Conservation (phyloP, 176 grass and related monocot species). For the Paspalum notatum region DNA sequence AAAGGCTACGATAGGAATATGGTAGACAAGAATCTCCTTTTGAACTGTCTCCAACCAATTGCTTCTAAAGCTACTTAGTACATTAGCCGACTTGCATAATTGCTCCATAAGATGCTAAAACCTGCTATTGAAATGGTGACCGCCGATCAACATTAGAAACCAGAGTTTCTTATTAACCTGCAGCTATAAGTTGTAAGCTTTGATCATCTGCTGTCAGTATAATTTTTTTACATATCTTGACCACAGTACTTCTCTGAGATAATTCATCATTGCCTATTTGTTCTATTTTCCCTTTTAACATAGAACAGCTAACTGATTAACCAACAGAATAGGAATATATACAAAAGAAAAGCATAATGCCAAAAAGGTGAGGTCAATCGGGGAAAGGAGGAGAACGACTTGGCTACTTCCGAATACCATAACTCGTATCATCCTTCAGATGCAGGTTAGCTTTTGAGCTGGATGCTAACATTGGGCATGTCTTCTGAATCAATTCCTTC, state of each 20-base stretch:
- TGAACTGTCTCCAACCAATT: constrained; percentile 56
- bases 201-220: background rate
- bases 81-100: background rate
- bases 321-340: background rate
- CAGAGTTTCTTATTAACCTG: background rate
- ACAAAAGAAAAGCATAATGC: constrained; percentile 2
- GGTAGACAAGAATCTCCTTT: constrained; percentile 61
- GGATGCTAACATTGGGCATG: constrained; percentile 26
- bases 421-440: constrained; percentile 18
- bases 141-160: background rate
- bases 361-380: constrained; percentile 3
- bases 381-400: constrained; percentile 7
- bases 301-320: background rate
- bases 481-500: constrained; percentile 10
- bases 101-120: background rate
- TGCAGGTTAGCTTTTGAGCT: constrained; percentile 35
- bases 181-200: background rate
- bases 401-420: constrained; percentile 8
- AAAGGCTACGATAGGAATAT: background rate
- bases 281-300: background rate
- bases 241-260: background rate
- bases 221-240: background rate
- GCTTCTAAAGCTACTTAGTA: constrained; percentile 26
- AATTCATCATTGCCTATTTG: background rate
- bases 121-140: background rate